Conservation (phyloP, 2,329 filamentous ascomycete genomes). For the Ophiosphaerella korrae region DNA sequence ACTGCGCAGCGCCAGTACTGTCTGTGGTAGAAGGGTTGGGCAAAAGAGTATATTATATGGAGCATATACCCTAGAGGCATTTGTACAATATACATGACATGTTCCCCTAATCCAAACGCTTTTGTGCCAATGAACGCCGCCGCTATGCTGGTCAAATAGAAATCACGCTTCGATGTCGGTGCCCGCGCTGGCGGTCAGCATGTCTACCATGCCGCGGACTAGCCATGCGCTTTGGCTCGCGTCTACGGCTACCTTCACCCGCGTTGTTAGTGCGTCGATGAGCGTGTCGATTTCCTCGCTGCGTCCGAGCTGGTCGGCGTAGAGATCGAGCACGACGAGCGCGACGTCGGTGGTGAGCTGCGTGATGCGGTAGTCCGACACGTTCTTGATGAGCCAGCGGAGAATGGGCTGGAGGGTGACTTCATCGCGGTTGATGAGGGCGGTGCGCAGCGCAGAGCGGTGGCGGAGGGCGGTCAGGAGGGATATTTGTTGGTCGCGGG, state of each 20-base stretch:
- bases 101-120: slow-evolving; percentile 14
- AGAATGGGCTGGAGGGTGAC: slow-evolving; percentile 80
- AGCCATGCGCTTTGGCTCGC: slow-evolving; percentile 81
- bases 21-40: slow-evolving; percentile 69
- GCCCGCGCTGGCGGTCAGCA: slow-evolving; percentile 67
- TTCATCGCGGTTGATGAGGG: slow-evolving; percentile 82
- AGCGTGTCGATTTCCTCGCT: slow-evolving; percentile 73
- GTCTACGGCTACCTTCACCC: slow-evolving; percentile 79
- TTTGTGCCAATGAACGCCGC: slow-evolving; percentile 32
- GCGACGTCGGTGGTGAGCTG: slow-evolving; percentile 81
- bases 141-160: slow-evolving; percentile 41
- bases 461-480: slow-evolving; percentile 84
- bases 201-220: slow-evolving; percentile 87
- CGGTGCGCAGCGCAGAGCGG: slow-evolving; percentile 80
- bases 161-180: slow-evolving; percentile 17
- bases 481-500: slow-evolving; percentile 63
- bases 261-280: slow-evolving; percentile 70
- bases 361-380: slow-evolving; percentile 82
- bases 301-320: slow-evolving; percentile 76
- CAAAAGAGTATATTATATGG: slow-evolving; percentile 2
- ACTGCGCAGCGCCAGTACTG: slow-evolving; percentile 87
- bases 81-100: slow-evolving; percentile 25
- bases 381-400: slow-evolving; percentile 79
- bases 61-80: background rate
- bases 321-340: slow-evolving; percentile 83